Conservation (phyloP, 2,329 filamentous ascomycete genomes). For the Epichloe coenophiala region DNA sequence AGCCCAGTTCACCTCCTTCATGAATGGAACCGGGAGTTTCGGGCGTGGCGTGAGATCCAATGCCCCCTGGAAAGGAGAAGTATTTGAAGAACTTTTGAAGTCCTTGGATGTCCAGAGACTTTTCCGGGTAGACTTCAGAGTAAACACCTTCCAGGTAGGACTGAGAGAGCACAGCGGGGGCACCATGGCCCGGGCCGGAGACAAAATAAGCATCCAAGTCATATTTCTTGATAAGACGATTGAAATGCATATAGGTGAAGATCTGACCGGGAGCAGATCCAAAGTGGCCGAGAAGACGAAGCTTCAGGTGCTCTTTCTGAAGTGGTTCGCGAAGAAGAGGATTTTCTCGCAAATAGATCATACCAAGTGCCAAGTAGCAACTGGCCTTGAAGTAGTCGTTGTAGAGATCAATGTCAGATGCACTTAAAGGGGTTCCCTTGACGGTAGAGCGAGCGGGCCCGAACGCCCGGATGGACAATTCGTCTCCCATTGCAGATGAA, state of each 20-base stretch:
- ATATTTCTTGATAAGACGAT: constrained; percentile 70
- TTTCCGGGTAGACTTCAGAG: constrained; percentile 64
- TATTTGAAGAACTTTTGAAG: constrained; percentile 69
- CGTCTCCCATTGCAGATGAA: constrained; percentile 22
- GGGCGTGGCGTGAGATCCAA: constrained; percentile 65
- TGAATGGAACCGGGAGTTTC: constrained; percentile 67
- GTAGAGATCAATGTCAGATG: constrained; percentile 54
- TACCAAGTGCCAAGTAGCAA: constrained; percentile 62
- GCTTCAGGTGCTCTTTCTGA: constrained; percentile 57
- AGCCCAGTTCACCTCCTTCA: constrained; percentile 72
- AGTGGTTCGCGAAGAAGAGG: constrained; percentile 58
- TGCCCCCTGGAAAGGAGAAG: constrained; percentile 70
- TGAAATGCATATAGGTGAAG: constrained; percentile 74
- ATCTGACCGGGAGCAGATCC: constrained; percentile 69
- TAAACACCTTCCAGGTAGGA: constrained; percentile 68
- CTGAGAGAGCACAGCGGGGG: constrained; percentile 62
- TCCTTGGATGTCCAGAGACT: constrained; percentile 53
- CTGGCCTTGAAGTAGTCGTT: constrained; percentile 63
- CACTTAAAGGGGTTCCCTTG: constrained; percentile 44
- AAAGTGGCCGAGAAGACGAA: constrained; percentile 63
- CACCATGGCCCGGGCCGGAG: constrained; percentile 66
- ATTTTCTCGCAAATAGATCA: constrained; percentile 68
- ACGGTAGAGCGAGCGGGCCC: constrained; percentile 53
- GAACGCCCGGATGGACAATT: constrained; percentile 48
- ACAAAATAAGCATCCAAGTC: constrained; percentile 60